Base-by-base conservation (phyloP, 2,329 filamentous ascomycete species). In the Aurifilum marmelostoma region DNA sequence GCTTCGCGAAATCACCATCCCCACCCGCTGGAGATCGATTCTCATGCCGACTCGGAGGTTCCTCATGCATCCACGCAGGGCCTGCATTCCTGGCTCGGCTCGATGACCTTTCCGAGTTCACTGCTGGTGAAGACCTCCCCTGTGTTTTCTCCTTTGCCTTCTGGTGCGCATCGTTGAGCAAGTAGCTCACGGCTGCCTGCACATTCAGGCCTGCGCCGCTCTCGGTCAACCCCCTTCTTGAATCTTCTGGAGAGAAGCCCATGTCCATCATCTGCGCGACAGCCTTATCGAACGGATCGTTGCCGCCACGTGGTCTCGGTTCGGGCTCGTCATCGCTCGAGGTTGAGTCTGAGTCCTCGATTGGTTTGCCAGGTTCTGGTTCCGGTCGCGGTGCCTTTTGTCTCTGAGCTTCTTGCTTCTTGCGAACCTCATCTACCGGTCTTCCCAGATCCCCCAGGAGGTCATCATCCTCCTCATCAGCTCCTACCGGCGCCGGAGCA, bases 251-350 rank as follows among this genome's bases (percentile, higher is more conserved):
- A 0, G 93, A 89, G 74, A 99, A 99, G 0, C 96, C 96, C 88
- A 98, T 98, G 73, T 97, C 95, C 3, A 97, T 89, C 34, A 99
- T 82, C 77, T 98, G 93, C 12, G 92, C 93, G 34, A 98, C 88
- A 12, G 94, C 92, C 73, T 87, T 88, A 75, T 97, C 93, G 69
- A 91, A 89, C 1, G 88, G 88, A 74, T 93, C 90, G 47, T 87
- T 70, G 37, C 75, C 56, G 14, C 32, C 80, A 72, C 70, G 83
- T 78, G 73, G 79, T 66, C 71, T 70, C 73, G 43, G 72, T 69
- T 75, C 75, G 8, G 41, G 29, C 21, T 76, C 76, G n/a, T 85
- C 84, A 3, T 82, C 82, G 58, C 84, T 80, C 34, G 81, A 81
- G 73, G 82, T 81, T 29, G 82, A 82, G 41, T 84, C 83, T 0